These are phyloP conservation scores for Aphanomyces stellatus DNA, from an alignment of 352 stramenopile species.

Conservation along the genomic window DNA sequence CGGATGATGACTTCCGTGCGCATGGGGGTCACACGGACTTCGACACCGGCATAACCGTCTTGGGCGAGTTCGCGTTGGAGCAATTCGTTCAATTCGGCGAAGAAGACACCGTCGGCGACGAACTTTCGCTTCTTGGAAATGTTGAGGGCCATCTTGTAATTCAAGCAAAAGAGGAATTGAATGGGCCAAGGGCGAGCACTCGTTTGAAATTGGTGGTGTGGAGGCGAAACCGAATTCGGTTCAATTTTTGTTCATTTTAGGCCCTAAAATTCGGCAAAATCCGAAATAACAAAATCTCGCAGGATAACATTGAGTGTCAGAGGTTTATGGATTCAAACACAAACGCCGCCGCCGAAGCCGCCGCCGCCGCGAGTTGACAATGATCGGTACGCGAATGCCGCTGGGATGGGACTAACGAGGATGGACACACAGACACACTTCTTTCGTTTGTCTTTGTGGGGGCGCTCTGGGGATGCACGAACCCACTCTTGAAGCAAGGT, in stretches of 20 bases:
- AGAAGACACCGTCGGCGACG: slow-evolving; percentile 99
- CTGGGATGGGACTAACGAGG: not conserved
- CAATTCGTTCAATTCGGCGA: slow-evolving; percentile 99
- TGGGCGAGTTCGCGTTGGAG: slow-evolving; percentile 96
- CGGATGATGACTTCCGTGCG: slow-evolving; percentile 99
- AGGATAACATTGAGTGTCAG: not conserved
- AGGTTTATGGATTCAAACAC: not conserved
- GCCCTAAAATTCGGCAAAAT: not conserved
- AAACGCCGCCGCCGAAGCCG: not conserved
- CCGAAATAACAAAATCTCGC: not conserved
- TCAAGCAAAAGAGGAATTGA: slow-evolving; percentile 20
- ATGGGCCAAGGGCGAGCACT: not conserved
- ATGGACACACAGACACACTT: slow-evolving; percentile 27
- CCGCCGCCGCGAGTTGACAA: not conserved
- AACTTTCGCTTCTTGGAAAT: slow-evolving; percentile 99
- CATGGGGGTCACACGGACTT: slow-evolving; percentile 98
- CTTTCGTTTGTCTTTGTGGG: slow-evolving; percentile 76
- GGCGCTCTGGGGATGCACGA: slow-evolving; percentile 81
- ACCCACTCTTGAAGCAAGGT: slow-evolving; percentile 79
- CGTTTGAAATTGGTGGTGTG: not conserved
- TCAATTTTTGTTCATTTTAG: not conserved
- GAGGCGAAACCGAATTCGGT: not conserved
- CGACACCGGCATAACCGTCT: slow-evolving; percentile 97
- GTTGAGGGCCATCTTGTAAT: slow-evolving; percentile 85
- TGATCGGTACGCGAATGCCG: not conserved